phyloP scores from a whole-genome alignment of 139 green algal genomes.

The Chlorella vulgaris region DNA sequence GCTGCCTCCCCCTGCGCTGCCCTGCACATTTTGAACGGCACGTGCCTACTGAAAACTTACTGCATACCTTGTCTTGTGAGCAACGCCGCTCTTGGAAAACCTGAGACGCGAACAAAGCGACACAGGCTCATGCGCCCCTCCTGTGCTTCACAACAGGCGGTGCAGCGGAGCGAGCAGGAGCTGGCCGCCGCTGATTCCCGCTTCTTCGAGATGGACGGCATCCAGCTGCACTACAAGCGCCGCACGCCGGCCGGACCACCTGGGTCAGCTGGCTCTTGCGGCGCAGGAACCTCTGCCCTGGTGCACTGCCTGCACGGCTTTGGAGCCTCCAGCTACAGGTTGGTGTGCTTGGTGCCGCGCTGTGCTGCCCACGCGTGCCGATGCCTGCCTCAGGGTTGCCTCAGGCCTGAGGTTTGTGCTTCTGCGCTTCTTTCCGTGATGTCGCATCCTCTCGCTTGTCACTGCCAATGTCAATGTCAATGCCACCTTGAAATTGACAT shows the following conservation, averaged over 20 bases:
- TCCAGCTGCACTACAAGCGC: conserved; percentile 60
- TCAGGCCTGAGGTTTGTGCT: no score
- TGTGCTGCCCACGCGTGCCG: not conserved
- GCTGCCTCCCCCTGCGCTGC: not conserved
- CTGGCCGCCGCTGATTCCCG: conserved; percentile 63
- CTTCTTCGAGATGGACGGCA: conserved; percentile 53
- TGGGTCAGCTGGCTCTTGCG: not conserved
- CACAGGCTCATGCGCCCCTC: not conserved
- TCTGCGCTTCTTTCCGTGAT: no score
- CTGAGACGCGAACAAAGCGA: no score
- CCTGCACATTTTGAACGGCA: no score
- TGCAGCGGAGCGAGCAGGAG: conserved; percentile 48
- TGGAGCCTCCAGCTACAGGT: conserved; percentile 78
- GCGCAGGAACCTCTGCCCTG: no score
- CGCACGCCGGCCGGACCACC: not conserved
- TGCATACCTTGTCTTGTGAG: no score
- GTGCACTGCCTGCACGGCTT: conserved; percentile 90
- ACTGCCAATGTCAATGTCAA: no score
- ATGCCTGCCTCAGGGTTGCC: not conserved
- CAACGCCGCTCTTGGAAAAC: no score
- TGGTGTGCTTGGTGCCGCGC: conserved; percentile 9
- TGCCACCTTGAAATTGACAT: no score
- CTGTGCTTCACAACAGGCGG: conserved; percentile 33
- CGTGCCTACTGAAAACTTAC: no score
- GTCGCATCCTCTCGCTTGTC: no score